phyloP scores from a whole-genome alignment of 768 basidiomycete species.

The Lentinula guzmanii region DNA sequence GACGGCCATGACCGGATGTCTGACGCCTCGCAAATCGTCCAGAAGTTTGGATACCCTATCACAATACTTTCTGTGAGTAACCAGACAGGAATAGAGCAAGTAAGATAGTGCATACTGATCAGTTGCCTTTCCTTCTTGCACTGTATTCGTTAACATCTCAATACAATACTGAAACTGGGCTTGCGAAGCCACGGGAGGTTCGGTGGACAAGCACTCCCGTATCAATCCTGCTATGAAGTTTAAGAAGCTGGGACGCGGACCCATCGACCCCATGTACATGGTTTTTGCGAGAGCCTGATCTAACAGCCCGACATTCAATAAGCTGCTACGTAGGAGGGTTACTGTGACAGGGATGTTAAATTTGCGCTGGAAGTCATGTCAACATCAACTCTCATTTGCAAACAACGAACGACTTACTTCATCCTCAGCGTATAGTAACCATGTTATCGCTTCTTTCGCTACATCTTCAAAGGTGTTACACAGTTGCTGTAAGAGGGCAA shows the following conservation, averaged over 20 bases:
- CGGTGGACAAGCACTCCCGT: constrained; percentile 77
- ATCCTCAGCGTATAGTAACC: constrained; percentile 95
- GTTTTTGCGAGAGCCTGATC: constrained; percentile 90
- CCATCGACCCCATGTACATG: constrained; percentile 44
- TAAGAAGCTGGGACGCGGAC: constrained; percentile 71
- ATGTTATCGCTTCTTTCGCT: constrained; percentile 92
- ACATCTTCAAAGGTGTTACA: constrained; percentile 90
- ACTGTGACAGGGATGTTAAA: constrained; percentile 93
- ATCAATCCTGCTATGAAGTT: constrained; percentile 81
- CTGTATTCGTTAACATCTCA: constrained; percentile 73
- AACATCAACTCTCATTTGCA: constrained; percentile 7
- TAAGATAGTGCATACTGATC: constrained; percentile 62
- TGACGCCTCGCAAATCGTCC: constrained; percentile 73
- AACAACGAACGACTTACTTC: constrained; percentile 49
- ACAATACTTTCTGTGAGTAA: constrained; percentile 4
- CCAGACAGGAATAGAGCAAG: constrained; percentile 1
- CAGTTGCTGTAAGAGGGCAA: constrained; percentile 80
- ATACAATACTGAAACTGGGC: constrained; percentile 75
- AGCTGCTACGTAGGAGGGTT: constrained; percentile 77
- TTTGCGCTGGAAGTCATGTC: constrained; percentile 62
- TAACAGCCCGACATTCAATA: constrained; percentile 71
- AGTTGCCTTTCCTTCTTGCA: constrained; percentile 70
- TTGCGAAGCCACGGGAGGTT: constrained; percentile 76
- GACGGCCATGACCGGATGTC: constrained; percentile 39
- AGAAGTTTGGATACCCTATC: constrained; percentile 63